Conservation (phyloP, 306 rosid genomes). For the Cicer cuneatum region DNA sequence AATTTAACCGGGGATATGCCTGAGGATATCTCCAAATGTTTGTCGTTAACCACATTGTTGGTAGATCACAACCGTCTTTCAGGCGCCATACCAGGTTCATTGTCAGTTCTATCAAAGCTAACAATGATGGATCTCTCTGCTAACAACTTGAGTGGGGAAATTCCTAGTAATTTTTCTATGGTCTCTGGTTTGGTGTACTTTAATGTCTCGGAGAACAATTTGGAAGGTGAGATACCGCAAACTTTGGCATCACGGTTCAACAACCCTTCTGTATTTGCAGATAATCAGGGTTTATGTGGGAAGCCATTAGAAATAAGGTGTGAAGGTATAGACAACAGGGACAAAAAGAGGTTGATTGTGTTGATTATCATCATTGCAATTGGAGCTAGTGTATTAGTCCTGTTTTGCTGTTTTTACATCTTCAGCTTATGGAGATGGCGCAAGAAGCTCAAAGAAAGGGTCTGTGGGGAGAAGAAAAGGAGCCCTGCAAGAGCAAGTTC, state of each 20-base stretch:
- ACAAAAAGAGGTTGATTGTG: slow-evolving; percentile 68
- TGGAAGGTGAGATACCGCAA: slow-evolving; percentile 77
- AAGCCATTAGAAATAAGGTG: slow-evolving; percentile 65
- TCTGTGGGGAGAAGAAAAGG: slow-evolving; percentile 78
- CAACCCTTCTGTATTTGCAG: slow-evolving; percentile 61
- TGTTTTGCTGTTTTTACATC: slow-evolving; percentile 88
- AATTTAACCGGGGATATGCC: slow-evolving; percentile 76
- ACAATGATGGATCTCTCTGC: slow-evolving; percentile 72
- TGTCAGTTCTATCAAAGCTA: slow-evolving; percentile 62
- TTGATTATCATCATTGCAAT: slow-evolving; percentile 56
- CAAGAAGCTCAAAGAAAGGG: slow-evolving; percentile 65
- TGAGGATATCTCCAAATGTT: slow-evolving; percentile 73
- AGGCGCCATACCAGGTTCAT: slow-evolving; percentile 70
- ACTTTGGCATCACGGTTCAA: slow-evolving; percentile 71
- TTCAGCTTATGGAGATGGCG: slow-evolving; percentile 86
- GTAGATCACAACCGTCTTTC: slow-evolving; percentile 70
- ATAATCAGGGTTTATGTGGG: slow-evolving; percentile 72
- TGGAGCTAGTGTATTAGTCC: slow-evolving; percentile 62
- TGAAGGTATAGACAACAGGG: slow-evolving; percentile 30
- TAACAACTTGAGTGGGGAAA: slow-evolving; percentile 78
- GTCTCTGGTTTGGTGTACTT: slow-evolving; percentile 61
- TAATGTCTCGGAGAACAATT: slow-evolving; percentile 75
- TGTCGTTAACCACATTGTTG: slow-evolving; percentile 55
- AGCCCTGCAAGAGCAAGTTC: slow-evolving; percentile 89
- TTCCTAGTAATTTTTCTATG: slow-evolving; percentile 63